Percentiles rank a stretch among this genome's conserved stretches.
Evolutionary conservation across 1,284 basidiomycete genomes (phyloP).

Genomic region (Gastroboletus turbinatus): DNA sequence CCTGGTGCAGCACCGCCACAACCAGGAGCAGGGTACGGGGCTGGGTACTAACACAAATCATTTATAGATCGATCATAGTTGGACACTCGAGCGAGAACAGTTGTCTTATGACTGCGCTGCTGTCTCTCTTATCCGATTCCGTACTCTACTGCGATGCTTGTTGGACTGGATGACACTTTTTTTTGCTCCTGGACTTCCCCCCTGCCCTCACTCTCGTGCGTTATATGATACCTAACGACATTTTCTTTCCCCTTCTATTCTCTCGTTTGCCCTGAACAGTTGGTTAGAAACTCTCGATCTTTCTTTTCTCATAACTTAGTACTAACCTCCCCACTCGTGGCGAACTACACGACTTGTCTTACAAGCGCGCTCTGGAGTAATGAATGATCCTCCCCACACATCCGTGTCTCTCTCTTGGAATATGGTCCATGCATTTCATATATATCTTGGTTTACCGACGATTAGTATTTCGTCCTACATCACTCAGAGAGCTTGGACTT

Average conservation of each 20-base stretch:
- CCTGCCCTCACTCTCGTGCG: neutral
- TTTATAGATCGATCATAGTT: neutral
- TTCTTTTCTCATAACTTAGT: constrained; percentile 9
- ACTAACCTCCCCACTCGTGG: neutral
- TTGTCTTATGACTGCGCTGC: neutral
- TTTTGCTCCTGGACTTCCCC: constrained; percentile 6
- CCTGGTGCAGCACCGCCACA: constrained; percentile 75
- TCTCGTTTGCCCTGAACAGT: constrained; percentile 8
- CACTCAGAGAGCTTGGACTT: neutral
- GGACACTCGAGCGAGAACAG: constrained; percentile 7
- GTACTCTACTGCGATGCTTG: constrained; percentile 10
- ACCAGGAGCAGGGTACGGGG: constrained; percentile 31
- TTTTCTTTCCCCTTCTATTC: neutral
- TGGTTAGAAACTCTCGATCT: neutral
- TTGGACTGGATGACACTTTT: constrained; percentile 12
- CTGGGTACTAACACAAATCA: constrained; percentile 10
- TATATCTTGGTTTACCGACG: neutral
- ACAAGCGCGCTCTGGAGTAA: neutral
- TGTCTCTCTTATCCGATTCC: constrained; percentile 2
- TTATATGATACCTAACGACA: constrained; percentile 15
- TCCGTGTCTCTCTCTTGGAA: neutral
- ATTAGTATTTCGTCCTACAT: neutral
- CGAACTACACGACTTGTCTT: neutral
- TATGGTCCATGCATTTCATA: neutral
- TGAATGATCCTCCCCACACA: neutral